These are phyloP conservation scores for Acanthamoeba castellanii DNA, from an alignment of 208 protist species.

Conservation along the genomic window DNA sequence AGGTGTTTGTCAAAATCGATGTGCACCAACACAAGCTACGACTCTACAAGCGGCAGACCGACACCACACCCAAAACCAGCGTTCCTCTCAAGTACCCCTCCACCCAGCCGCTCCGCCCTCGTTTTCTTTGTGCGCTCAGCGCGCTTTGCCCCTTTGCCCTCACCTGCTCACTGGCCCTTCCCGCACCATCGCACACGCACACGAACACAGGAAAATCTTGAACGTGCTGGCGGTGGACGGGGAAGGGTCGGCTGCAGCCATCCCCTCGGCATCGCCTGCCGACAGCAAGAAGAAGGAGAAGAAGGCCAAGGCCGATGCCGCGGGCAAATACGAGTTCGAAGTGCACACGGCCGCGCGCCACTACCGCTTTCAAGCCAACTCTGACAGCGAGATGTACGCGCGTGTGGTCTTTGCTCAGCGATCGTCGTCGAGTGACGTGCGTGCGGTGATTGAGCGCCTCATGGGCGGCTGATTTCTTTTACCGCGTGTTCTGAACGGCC, in stretches of 20 bases:
- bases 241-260: neutral
- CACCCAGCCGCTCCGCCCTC: neutral
- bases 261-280: neutral
- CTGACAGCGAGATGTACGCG: neutral
- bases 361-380: slow-evolving; percentile 20
- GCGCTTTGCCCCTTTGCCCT: too few relatives aligned
- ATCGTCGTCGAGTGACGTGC: neutral
- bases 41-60: neutral
- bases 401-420: neutral
- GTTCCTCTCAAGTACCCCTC: neutral
- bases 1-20: neutral
- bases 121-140: neutral
- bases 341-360: neutral
- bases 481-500: too few relatives aligned
- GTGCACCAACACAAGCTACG: neutral
- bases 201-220: neutral
- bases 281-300: neutral
- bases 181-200: too few relatives aligned
- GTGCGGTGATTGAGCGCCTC: too few relatives aligned
- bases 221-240: neutral
- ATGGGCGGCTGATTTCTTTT: too few relatives aligned
- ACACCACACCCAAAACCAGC: neutral
- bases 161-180: too few relatives aligned
- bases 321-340: neutral
- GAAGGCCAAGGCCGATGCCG: neutral